Evolutionary conservation across 257 asterid genomes (phyloP).

Genomic region (Fraxinus anomala): DNA sequence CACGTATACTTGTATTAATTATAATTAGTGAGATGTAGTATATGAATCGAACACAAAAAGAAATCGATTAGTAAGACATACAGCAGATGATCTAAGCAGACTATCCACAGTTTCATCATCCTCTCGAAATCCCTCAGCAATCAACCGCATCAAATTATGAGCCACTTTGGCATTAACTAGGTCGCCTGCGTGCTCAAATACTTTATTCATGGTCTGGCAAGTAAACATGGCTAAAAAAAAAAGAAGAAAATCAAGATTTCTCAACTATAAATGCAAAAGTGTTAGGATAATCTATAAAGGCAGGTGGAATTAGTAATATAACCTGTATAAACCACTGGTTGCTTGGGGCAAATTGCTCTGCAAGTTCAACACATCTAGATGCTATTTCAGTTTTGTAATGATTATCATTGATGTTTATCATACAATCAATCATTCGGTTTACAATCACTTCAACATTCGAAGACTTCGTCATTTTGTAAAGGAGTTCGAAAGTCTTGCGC

Average conservation of each 20-base stretch:
- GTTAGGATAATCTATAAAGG: constrained; percentile 21
- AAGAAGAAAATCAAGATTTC: constrained; percentile 24
- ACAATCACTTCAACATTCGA: constrained; percentile 98
- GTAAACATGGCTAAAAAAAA: no score
- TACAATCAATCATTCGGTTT: constrained; percentile 89
- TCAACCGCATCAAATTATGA: constrained; percentile 94
- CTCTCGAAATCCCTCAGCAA: constrained; percentile 96
- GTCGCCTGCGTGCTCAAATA: constrained; percentile 97
- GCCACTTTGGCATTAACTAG: constrained; percentile 85
- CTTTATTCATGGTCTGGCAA: constrained; percentile 99
- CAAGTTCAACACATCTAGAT: constrained; percentile 97
- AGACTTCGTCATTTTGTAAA: constrained; percentile 94
- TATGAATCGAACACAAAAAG: constrained; percentile 14
- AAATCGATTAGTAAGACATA: constrained; percentile 48
- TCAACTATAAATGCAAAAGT: constrained; percentile 4
- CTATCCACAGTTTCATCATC: constrained; percentile 80
- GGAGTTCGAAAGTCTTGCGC: no score
- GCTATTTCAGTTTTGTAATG: constrained; percentile 99
- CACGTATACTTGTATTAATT: constrained; percentile 9
- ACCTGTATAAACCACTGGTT: constrained; percentile 99
- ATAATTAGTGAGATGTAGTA: constrained; percentile 17
- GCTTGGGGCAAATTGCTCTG: constrained; percentile 97
- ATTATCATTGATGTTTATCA: constrained; percentile 83
- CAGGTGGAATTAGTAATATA: constrained; percentile 22
- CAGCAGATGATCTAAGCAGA: constrained; percentile 94